Base-by-base conservation (phyloP, 257 asterid species). In the Thymus quinquecostatus region DNA sequence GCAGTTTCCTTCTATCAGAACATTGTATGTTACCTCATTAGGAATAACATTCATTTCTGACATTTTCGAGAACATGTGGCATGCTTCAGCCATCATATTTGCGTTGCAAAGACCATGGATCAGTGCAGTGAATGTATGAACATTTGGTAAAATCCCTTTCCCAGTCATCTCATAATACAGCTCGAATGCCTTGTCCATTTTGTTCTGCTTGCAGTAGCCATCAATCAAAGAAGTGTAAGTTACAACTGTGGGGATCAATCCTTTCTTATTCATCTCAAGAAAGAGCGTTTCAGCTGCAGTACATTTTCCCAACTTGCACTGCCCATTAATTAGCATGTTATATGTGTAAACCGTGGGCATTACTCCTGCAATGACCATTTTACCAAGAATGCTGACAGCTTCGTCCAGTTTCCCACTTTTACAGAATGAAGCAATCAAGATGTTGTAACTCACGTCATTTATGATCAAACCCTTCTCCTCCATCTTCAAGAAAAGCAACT, bases 221-320 rank as follows among this genome's bases (percentile, higher is more conserved):
- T 86, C 97, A 44, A 94, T 86, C 83, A 94, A 80, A 34, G 96
- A 87, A 4, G 97, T 94, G 66, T 91, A 94, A 3, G 97, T 91
- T 51, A 94, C 95, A 66, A 89, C 97, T 45, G 87, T 89, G n/a
- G 95, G 97, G 66, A 53, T 54, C 73, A 89, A 36, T 54, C 97
- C 97, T 72, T 75, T 89, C 43, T 70, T 72, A 33, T 72, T 80
- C 87, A 87, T 84, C 66, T 89, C 91, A 28, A 75, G 70, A 78
- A 86, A 78, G 49, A 84, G 64, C 10, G 41, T 74, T 72, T 77
- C 85, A 6, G 97, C 99, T 29, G 76, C 84, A 55, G 61, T 60
- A 65, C 81, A 58, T 38, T 86, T 83, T 38, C 95, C 93, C 73
- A 81, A 75, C 80, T 84, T 89, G 86, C 97, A 91, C 33, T 88